Conservation (phyloP, 2,329 filamentous ascomycete genomes). For the Ophiocordyceps camponoti-floridani region DNA sequence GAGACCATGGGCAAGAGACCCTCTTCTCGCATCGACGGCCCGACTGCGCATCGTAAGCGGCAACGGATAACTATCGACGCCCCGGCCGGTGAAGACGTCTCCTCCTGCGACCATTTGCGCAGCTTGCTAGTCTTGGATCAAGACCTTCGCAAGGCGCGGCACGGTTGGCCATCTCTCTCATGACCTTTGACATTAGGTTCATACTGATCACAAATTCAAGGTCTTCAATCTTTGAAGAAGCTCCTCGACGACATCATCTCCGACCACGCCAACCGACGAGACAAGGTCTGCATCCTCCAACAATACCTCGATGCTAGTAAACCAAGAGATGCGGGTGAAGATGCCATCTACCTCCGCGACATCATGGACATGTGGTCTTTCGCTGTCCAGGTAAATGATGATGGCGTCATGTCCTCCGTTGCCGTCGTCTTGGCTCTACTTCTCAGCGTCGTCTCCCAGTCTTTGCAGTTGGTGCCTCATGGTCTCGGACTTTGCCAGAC, state of each 20-base stretch:
- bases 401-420: slow-evolving; percentile 63
- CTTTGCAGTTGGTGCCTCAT: slow-evolving; percentile 56
- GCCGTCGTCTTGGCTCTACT: slow-evolving; percentile 68
- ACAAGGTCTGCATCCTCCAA: slow-evolving; percentile 39
- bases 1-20: slow-evolving; percentile 26
- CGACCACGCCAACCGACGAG: slow-evolving; percentile 20
- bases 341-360: slow-evolving; percentile 51
- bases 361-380: slow-evolving; percentile 80
- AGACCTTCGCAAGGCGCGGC: slow-evolving; percentile 47
- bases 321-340: slow-evolving; percentile 23
- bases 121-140: slow-evolving; percentile 54
- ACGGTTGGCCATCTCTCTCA: slow-evolving; percentile 25
- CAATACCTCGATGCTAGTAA: slow-evolving; percentile 47
- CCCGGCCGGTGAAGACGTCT: slow-evolving; percentile 42
- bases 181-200: too few relatives aligned
- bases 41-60: slow-evolving; percentile 28
- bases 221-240: slow-evolving; percentile 49
- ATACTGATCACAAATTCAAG: slow-evolving; percentile 15
- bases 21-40: slow-evolving; percentile 20
- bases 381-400: slow-evolving; percentile 62
- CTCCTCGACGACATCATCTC: slow-evolving; percentile 50
- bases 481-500: slow-evolving; percentile 68
- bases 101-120: slow-evolving; percentile 47
- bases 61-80: slow-evolving; percentile 37
- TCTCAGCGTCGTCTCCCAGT: slow-evolving; percentile 56